Evolutionary conservation across 164 flowering plant species (phyloP).

Genomic region (Piper betle): DNA sequence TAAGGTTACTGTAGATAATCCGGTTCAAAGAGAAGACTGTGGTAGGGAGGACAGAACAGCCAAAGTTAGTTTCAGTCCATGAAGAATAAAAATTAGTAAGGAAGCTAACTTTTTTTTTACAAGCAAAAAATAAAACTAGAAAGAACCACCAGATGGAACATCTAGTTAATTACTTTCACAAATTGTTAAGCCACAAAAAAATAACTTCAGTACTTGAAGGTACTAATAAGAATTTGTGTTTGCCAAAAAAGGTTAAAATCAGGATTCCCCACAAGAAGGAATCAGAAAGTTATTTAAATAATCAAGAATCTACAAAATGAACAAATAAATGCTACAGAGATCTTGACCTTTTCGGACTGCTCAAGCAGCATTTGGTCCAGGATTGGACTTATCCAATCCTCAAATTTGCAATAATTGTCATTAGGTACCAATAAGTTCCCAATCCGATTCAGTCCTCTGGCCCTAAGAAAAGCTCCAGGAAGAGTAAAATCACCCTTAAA

Average conservation of each 20-base stretch:
- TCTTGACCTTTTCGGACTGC: slow-evolving; percentile 52
- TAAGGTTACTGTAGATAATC: too few species aligned
- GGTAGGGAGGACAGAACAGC: background rate
- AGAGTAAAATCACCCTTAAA: slow-evolving; percentile 79
- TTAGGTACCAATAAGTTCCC: slow-evolving; percentile 94
- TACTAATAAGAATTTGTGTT: too few species aligned
- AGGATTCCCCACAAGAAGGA: background rate
- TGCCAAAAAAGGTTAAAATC: background rate
- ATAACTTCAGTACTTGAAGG: too few species aligned
- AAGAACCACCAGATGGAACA: too few species aligned
- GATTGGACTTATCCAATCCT: slow-evolving; percentile 93
- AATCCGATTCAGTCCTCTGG: slow-evolving; percentile 89
- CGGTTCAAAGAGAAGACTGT: background rate
- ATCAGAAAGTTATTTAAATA: background rate
- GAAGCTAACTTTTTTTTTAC: background rate
- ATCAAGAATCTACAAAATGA: background rate
- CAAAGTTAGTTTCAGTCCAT: background rate
- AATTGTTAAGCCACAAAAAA: too few species aligned
- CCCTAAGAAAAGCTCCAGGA: slow-evolving; percentile 67
- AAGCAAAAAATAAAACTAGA: too few species aligned
- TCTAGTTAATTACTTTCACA: too few species aligned
- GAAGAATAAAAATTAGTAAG: background rate
- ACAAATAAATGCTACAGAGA: background rate
- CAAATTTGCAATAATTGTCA: slow-evolving; percentile 96
- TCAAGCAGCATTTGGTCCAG: slow-evolving; percentile 86